phyloP scores from a whole-genome alignment of 768 basidiomycete species.

The Asterophora lycoperdoides region DNA sequence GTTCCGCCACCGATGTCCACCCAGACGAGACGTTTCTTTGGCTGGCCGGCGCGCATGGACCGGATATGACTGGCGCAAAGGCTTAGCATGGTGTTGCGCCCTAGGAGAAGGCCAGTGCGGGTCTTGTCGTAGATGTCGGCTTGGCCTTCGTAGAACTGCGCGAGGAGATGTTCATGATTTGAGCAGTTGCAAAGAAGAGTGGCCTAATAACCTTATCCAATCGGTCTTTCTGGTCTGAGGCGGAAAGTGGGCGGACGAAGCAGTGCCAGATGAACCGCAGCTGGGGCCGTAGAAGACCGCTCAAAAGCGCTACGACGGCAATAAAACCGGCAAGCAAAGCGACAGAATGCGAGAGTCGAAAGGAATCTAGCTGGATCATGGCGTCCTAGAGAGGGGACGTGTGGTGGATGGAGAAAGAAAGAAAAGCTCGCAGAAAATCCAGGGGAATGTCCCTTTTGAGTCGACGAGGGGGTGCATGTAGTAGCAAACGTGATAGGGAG shows the following conservation, averaged over 20 bases:
- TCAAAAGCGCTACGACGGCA: conserved; percentile 9
- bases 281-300: conserved; percentile 31
- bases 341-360: conserved; percentile 6
- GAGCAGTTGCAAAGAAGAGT: neutral
- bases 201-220: conserved; percentile 36
- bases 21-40: conserved; percentile 58
- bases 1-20: conserved; percentile 79
- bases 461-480: neutral
- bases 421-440: neutral
- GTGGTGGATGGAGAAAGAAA: too few species aligned
- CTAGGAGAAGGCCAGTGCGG: conserved; percentile 55
- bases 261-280: conserved; percentile 49
- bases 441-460: conserved; percentile 11
- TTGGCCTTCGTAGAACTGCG: conserved; percentile 62
- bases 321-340: conserved; percentile 5
- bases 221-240: conserved; percentile 37
- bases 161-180: neutral
- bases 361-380: conserved; percentile 7
- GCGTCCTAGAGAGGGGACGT: neutral
- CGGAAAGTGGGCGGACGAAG: conserved; percentile 40
- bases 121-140: conserved; percentile 73
- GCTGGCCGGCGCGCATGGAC: conserved; percentile 36
- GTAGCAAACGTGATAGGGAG: conserved; percentile 15
- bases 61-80: conserved; percentile 62
- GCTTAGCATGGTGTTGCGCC: conserved; percentile 67